Conservation (phyloP, 108 stramenopile genomes). For the Cyclotella baltica region DNA sequence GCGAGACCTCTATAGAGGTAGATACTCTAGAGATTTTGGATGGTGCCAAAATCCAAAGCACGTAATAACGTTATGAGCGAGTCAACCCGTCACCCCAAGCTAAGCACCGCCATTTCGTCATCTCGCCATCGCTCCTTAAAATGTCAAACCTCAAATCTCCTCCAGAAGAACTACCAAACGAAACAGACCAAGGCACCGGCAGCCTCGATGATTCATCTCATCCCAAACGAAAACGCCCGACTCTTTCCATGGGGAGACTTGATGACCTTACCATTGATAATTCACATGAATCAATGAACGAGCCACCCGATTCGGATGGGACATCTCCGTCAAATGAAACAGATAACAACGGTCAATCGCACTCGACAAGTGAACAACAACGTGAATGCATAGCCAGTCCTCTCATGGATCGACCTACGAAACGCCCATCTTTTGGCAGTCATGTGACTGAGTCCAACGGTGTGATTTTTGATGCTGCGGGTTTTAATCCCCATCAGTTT, state of each 20-base stretch:
- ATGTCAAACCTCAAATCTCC: background rate
- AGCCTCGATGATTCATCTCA: background rate
- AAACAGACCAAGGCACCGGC: background rate
- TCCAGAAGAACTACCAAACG: background rate
- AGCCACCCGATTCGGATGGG: background rate
- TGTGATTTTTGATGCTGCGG: background rate
- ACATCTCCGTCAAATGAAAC: background rate
- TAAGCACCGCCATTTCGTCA: no score
- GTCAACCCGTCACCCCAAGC: no score
- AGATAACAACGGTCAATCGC: background rate
- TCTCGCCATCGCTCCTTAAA: no score
- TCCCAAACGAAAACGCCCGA: background rate
- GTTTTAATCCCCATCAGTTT: background rate
- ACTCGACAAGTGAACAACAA: no score
- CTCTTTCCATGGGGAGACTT: background rate
- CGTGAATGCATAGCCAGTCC: background rate
- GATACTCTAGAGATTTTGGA: no score
- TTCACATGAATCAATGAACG: background rate
- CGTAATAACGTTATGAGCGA: no score
- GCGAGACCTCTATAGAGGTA: no score
- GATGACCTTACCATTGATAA: background rate
- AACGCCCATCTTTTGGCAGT: background rate
- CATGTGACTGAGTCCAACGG: background rate
- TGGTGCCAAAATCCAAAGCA: no score
- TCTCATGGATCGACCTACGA: background rate